phyloP scores from a whole-genome alignment of 768 basidiomycete species.

The Panaeolus papilionaceus region DNA sequence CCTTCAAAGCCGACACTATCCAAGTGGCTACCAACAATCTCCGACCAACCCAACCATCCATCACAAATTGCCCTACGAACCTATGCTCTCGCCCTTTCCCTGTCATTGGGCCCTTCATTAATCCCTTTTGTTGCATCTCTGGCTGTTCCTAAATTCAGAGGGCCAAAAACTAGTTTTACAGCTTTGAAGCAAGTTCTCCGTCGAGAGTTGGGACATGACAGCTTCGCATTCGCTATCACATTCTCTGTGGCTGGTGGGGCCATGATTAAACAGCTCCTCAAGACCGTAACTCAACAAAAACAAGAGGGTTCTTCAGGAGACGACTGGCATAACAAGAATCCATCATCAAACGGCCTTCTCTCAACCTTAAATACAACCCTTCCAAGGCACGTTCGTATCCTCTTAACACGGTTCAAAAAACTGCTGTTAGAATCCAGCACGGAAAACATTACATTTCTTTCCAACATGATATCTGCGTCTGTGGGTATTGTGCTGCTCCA shows the following conservation, averaged over 20 bases:
- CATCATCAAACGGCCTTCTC: not conserved
- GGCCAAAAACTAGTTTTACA: slow-evolving; percentile 29
- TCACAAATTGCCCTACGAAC: slow-evolving; percentile 67
- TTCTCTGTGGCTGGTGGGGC: slow-evolving; percentile 70
- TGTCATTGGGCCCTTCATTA: slow-evolving; percentile 71
- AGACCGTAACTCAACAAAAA: not conserved
- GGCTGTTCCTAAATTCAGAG: slow-evolving; percentile 24
- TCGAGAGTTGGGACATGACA: slow-evolving; percentile 63
- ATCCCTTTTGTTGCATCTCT: slow-evolving; percentile 54
- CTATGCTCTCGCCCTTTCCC: slow-evolving; percentile 66
- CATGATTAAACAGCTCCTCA: slow-evolving; percentile 40
- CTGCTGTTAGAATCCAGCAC: slow-evolving; percentile 30
- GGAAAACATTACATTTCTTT: slow-evolving; percentile 57
- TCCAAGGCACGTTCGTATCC: slow-evolving; percentile 1
- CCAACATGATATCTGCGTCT: slow-evolving; percentile 61
- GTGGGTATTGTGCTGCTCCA: slow-evolving; percentile 66
- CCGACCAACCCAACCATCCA: slow-evolving; percentile 54
- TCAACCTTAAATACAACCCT: not conserved
- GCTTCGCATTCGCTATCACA: slow-evolving; percentile 76
- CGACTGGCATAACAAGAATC: not conserved
- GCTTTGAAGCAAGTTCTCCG: slow-evolving; percentile 47
- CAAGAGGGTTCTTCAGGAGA: not conserved
- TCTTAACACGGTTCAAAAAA: not conserved
- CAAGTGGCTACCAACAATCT: slow-evolving; percentile 25
- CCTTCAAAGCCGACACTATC: slow-evolving; percentile 12